phyloP scores from a whole-genome alignment of 768 basidiomycete genomes.

The Trametes gibbosa region DNA sequence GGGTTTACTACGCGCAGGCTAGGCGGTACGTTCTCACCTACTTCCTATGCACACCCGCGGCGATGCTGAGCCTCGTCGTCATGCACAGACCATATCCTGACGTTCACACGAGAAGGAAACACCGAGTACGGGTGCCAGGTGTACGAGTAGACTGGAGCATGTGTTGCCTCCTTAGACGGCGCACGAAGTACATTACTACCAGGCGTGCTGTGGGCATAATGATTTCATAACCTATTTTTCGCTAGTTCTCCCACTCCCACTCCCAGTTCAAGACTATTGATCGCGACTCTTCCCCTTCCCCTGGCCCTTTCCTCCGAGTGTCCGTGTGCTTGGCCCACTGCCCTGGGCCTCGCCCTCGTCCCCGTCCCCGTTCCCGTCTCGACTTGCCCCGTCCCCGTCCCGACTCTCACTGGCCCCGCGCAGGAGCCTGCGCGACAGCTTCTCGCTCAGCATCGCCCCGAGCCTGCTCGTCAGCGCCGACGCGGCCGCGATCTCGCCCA shows the following conservation, averaged over 20 bases:
- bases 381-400: background rate
- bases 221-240: background rate
- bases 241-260: background rate
- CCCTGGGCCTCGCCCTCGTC: background rate
- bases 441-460: constrained; percentile 43
- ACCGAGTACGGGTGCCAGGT: constrained; percentile 53
- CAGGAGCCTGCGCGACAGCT: constrained; percentile 32
- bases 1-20: constrained; percentile 66
- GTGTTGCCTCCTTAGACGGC: background rate
- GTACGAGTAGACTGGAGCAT: background rate
- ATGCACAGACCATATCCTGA: constrained; percentile 58
- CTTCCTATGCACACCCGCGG: background rate
- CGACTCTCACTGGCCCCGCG: background rate
- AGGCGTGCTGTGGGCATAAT: constrained; percentile 1
- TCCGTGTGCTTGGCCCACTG: background rate
- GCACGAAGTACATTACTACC: too few relatives aligned
- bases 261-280: background rate
- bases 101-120: constrained; percentile 64
- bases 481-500: constrained; percentile 48
- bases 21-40: constrained; percentile 44
- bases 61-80: background rate
- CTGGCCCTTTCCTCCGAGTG: too few relatives aligned
- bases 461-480: constrained; percentile 46
- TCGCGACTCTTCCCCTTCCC: background rate
- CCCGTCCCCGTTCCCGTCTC: background rate